These are phyloP conservation scores for Narthecium ossifragum DNA, from an alignment of 106 monocot genomes.

Conservation along the genomic window DNA sequence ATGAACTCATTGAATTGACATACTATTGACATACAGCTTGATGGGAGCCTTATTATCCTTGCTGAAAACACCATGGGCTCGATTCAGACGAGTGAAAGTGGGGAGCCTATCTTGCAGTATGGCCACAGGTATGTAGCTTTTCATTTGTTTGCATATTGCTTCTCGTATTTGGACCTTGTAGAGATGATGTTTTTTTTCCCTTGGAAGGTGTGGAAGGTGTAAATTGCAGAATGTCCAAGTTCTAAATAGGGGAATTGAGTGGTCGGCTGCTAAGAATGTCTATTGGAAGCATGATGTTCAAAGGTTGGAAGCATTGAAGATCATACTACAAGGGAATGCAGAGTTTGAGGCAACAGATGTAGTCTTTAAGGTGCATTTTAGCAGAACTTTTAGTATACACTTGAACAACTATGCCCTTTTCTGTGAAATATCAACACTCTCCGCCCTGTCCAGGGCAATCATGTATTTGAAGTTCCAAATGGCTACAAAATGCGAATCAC, in stretches of 20 bases:
- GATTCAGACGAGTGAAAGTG: conserved; percentile 20
- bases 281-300: conserved; percentile 91
- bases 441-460: conserved; percentile 56
- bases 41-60: conserved; percentile 73
- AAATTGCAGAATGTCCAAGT: conserved; percentile 75
- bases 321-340: conserved; percentile 85
- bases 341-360: conserved; percentile 90
- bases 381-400: not conserved
- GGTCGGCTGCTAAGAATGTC: conserved; percentile 65
- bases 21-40: conserved; percentile 49
- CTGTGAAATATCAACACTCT: not conserved
- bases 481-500: conserved; percentile 63
- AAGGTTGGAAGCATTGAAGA: conserved; percentile 57
- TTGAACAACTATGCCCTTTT: not conserved
- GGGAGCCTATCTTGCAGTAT: conserved; percentile 68
- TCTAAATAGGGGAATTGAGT: conserved; percentile 74
- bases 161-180: no score
- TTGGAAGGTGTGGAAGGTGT: conserved; percentile 80
- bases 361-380: conserved; percentile 42
- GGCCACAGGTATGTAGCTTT: conserved; percentile 54
- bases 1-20: not conserved
- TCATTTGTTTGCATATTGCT: no score
- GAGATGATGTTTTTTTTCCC: no score
- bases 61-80: conserved; percentile 90
- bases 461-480: conserved; percentile 83